Evolutionary conservation across 257 asterid species (phyloP).

Genomic region (Haberlea rhodopensis): DNA sequence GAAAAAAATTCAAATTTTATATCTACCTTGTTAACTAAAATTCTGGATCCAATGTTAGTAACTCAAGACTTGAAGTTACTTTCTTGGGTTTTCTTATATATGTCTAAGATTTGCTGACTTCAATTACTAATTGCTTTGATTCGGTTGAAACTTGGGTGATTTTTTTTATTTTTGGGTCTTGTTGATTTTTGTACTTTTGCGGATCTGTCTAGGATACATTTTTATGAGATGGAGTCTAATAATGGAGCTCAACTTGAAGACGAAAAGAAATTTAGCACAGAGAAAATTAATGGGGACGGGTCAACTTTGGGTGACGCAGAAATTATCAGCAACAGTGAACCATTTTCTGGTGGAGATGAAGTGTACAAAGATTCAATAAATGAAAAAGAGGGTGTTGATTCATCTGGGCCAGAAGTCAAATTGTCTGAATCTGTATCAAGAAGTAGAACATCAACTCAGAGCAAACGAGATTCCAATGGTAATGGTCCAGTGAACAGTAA

Average conservation of each 20-base stretch:
- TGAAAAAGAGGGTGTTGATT: constrained; percentile 30
- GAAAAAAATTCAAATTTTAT: too few relatives aligned
- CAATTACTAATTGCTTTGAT: background rate
- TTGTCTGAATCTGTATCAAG: constrained; percentile 31
- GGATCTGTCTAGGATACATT: constrained; percentile 16
- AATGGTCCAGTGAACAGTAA: constrained; percentile 36
- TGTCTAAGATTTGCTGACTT: background rate
- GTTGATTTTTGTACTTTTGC: background rate
- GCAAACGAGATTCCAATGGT: constrained; percentile 12
- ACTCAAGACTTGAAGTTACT: background rate
- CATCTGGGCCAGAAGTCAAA: constrained; percentile 28
- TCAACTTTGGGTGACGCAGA: constrained; percentile 32
- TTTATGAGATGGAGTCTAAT: constrained; percentile 49
- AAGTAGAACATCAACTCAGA: constrained; percentile 27
- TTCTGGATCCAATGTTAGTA: background rate
- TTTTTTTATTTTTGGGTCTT: too few relatives aligned
- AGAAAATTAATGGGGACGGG: constrained; percentile 30
- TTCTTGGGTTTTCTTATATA: background rate
- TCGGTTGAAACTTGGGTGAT: constrained; percentile 4
- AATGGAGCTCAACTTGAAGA: constrained; percentile 52
- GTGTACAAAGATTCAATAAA: constrained; percentile 26
- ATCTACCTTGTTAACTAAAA: background rate
- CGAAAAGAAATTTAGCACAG: constrained; percentile 29
- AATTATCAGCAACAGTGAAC: constrained; percentile 23
- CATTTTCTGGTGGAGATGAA: constrained; percentile 33